Conservation (phyloP, 805 yeast genomes). For the Nematodospora valgi region DNA sequence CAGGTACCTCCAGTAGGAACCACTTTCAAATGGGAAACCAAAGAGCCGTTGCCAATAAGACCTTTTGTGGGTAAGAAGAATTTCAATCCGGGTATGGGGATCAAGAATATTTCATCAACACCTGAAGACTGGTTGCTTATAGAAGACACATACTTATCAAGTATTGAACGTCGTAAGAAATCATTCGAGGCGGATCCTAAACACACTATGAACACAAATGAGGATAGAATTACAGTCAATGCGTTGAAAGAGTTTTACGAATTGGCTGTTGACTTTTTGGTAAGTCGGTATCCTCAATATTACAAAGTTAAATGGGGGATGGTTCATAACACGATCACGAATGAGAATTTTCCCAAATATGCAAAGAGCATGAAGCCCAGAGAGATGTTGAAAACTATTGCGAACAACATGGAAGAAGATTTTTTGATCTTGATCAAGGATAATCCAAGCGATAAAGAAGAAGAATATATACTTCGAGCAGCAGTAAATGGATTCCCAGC, state of each 20-base stretch:
- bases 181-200: conserved; percentile 26
- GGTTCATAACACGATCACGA: conserved; percentile 39
- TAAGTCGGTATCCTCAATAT: conserved; percentile 51
- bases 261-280: conserved; percentile 34
- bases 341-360: conserved; percentile 33
- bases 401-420: conserved; percentile 58
- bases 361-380: conserved; percentile 14
- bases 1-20: conserved; percentile 6
- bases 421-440: conserved; percentile 50
- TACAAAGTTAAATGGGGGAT: conserved; percentile 29
- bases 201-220: conserved; percentile 24
- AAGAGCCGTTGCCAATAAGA: conserved; percentile 40
- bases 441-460: conserved; percentile 33
- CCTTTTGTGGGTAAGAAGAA: conserved; percentile 36
- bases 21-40: conserved; percentile 42
- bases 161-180: conserved; percentile 38
- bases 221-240: conserved; percentile 15
- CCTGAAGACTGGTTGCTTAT: conserved; percentile 57
- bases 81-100: conserved; percentile 34
- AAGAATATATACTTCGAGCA: conserved; percentile 58
- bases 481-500: conserved; percentile 64
- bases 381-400: conserved; percentile 21
- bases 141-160: conserved; percentile 54
- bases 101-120: conserved; percentile 24
- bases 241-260: conserved; percentile 53